Evolutionary conservation across 177 flowering plant species (phyloP).

Genomic region (Vitis hybrid): DNA sequence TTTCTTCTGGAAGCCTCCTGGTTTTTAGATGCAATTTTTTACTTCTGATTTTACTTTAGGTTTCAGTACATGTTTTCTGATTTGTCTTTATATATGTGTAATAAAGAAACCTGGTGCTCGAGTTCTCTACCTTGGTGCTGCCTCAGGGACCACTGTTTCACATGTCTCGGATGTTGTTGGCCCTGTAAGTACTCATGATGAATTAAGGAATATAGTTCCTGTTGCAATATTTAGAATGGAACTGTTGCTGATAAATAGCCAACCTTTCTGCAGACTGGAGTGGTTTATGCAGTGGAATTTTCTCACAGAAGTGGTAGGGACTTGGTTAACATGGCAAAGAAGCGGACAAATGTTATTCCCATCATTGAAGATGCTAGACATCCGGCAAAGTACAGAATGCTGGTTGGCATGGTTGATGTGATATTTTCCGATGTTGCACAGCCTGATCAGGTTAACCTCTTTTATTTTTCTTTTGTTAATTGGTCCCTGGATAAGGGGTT

Average conservation of each 20-base stretch:
- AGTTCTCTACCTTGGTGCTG: slow-evolving; percentile 96
- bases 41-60: neutral
- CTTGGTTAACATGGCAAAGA: slow-evolving; percentile 98
- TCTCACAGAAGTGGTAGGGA: slow-evolving; percentile 99
- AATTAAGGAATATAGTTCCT: neutral
- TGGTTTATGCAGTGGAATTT: slow-evolving; percentile 95
- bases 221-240: neutral
- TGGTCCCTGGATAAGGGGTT: neutral
- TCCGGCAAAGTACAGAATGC: slow-evolving; percentile 92
- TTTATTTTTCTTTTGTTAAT: neutral
- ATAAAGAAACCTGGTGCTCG: slow-evolving; percentile 74
- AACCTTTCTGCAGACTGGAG: slow-evolving; percentile 50
- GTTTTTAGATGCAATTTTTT: neutral
- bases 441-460: slow-evolving; percentile 86
- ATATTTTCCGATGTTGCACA: slow-evolving; percentile 99
- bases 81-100: slow-evolving; percentile 4
- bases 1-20: neutral
- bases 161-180: slow-evolving; percentile 98
- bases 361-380: slow-evolving; percentile 97
- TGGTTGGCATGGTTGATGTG: slow-evolving; percentile 98
- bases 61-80: neutral
- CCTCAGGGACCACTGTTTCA: slow-evolving; percentile 96
- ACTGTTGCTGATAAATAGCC: neutral
- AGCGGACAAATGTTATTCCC: slow-evolving; percentile 83
- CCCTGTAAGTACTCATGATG: slow-evolving; percentile 59